These are phyloP conservation scores for Centaurea solstitialis DNA, from an alignment of 129 eudicot genomes.

Conservation along the genomic window DNA sequence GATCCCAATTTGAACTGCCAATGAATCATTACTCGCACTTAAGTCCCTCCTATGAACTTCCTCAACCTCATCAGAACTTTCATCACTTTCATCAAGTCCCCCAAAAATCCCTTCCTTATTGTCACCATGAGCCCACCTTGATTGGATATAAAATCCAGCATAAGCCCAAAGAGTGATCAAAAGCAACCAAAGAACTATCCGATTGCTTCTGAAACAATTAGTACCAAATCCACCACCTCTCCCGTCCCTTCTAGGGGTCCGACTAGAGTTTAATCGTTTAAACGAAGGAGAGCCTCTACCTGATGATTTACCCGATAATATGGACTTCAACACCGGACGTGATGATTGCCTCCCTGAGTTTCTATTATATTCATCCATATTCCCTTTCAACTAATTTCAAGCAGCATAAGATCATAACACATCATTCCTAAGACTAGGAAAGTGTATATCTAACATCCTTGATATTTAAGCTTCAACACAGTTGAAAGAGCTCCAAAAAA, in stretches of 20 bases:
- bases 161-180: slow-evolving; percentile 96
- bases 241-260: slow-evolving; percentile 81
- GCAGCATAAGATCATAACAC: slow-evolving; percentile 14
- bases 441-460: background rate
- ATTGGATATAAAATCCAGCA: slow-evolving; percentile 86
- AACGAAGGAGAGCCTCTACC: slow-evolving; percentile 84
- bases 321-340: slow-evolving; percentile 52
- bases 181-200: slow-evolving; percentile 89
- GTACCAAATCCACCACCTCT: slow-evolving; percentile 37
- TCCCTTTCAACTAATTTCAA: slow-evolving; percentile 20
- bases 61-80: slow-evolving; percentile 27
- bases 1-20: slow-evolving; percentile 11
- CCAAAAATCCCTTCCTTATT: slow-evolving; percentile 80
- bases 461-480: background rate
- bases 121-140: slow-evolving; percentile 97
- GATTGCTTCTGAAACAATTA: slow-evolving; percentile 65
- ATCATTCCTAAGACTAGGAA: slow-evolving; percentile 3
- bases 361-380: slow-evolving; percentile 61
- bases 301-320: slow-evolving; percentile 76
- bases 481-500: background rate
- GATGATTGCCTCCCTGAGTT: slow-evolving; percentile 50
- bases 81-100: slow-evolving; percentile 40
- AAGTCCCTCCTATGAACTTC: slow-evolving; percentile 48
- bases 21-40: slow-evolving; percentile 39
- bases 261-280: slow-evolving; percentile 59